A percentile compares a stretch with the other conserved stretches of the same genome.
phyloP scores from a whole-genome alignment of 1,284 basidiomycete species.

The Cryptococcus floricola region DNA sequence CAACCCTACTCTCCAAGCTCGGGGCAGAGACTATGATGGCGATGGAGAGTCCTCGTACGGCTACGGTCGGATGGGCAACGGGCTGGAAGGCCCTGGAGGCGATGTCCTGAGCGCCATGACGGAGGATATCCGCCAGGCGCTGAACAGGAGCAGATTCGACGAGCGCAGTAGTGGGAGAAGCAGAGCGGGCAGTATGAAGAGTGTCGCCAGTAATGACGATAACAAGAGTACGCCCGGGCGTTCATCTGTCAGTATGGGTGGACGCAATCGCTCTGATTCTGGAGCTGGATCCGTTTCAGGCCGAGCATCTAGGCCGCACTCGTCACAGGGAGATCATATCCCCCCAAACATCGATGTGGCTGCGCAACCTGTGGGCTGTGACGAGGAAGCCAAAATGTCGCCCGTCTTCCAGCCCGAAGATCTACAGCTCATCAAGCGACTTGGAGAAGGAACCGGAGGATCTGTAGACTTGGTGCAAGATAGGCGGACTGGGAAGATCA shows the following conservation, averaged over 20 bases:
- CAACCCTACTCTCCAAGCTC: constrained; percentile 39
- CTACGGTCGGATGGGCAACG: constrained; percentile 25
- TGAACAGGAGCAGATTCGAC: constrained; percentile 24
- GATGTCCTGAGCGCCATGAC: constrained; percentile 39
- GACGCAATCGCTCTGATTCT: background rate
- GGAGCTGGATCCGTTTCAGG: background rate
- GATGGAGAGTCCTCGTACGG: constrained; percentile 35
- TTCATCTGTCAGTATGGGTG: background rate
- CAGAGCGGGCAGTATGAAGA: constrained; percentile 12
- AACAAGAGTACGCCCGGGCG: constrained; percentile 5
- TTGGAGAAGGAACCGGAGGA: constrained; percentile 95
- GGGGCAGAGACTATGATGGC: constrained; percentile 23
- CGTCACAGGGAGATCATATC: background rate
- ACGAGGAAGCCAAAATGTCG: constrained; percentile 10
- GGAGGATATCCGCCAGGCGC: constrained; percentile 34
- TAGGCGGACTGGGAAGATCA: constrained; percentile 66
- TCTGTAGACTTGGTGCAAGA: constrained; percentile 89
- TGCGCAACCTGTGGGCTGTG: background rate
- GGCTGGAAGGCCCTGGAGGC: constrained; percentile 6
- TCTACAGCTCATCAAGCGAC: constrained; percentile 65
- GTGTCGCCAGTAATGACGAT: constrained; percentile 4
- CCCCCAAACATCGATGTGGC: constrained; percentile 4
- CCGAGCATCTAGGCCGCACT: background rate
- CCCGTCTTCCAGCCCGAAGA: constrained; percentile 51
- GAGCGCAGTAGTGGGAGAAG: constrained; percentile 10